Evolutionary conservation across 2,329 filamentous ascomycete genomes (phyloP).

Genomic region (Grosmannia penicillata): DNA sequence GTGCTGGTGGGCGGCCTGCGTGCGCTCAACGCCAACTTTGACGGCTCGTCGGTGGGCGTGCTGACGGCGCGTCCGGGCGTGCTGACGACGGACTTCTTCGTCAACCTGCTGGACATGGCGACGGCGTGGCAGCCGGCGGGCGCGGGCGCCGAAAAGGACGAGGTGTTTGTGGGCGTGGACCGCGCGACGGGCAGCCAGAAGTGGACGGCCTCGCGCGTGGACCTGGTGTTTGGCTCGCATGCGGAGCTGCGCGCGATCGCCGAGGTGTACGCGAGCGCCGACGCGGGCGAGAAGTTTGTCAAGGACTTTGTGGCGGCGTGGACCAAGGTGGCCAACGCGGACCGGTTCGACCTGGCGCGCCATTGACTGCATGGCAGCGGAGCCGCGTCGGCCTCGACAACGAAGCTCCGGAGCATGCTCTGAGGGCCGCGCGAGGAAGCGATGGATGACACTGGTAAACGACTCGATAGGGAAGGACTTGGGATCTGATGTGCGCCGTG

Average conservation of each 20-base stretch:
- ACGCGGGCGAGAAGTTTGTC: conserved; percentile 48
- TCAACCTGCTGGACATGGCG: conserved; percentile 57
- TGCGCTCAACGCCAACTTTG: conserved; percentile 53
- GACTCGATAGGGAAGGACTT: too few species aligned
- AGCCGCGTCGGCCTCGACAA: neutral
- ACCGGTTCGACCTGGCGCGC: conserved; percentile 45
- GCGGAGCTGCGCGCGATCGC: conserved; percentile 56
- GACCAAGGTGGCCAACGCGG: conserved; percentile 61
- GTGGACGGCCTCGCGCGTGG: conserved; percentile 54
- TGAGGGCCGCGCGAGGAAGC: too few species aligned
- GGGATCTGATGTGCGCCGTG: too few species aligned
- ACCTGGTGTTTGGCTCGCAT: conserved; percentile 61
- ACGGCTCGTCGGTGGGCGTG: conserved; percentile 52
- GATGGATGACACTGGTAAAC: too few species aligned
- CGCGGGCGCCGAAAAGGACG: conserved; percentile 25
- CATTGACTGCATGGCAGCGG: conserved; percentile 1
- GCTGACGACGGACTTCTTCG: conserved; percentile 69
- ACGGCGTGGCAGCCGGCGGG: conserved; percentile 50
- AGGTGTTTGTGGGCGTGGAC: conserved; percentile 49
- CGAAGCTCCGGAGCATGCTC: neutral
- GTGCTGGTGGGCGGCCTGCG: conserved; percentile 60
- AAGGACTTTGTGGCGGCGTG: conserved; percentile 58
- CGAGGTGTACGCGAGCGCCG: conserved; percentile 52
- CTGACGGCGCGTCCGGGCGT: conserved; percentile 53
- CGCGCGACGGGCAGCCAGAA: conserved; percentile 50